These are phyloP conservation scores for Globisporangium alternatum DNA, from an alignment of 352 stramenopile species.

Conservation along the genomic window DNA sequence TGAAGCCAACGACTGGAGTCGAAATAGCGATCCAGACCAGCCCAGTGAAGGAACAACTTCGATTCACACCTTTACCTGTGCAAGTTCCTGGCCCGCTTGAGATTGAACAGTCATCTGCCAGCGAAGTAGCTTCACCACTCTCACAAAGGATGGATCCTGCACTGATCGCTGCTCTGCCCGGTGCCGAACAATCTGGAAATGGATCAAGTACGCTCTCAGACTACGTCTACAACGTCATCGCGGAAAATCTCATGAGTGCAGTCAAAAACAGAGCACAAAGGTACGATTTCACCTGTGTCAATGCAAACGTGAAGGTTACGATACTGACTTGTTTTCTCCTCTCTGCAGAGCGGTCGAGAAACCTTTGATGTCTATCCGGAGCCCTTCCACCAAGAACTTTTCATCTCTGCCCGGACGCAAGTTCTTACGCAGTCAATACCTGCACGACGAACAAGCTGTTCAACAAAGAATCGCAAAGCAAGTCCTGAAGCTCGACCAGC, in stretches of 20 bases:
- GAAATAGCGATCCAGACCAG: slow-evolving; percentile 7
- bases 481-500: slow-evolving; percentile 39
- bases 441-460: slow-evolving; percentile 41
- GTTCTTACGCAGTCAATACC: slow-evolving; percentile 47
- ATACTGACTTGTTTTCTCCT: neutral
- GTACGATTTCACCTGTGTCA: slow-evolving; percentile 15
- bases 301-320: neutral
- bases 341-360: slow-evolving; percentile 6
- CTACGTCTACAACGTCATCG: slow-evolving; percentile 17
- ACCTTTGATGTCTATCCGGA: neutral
- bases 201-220: neutral
- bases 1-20: neutral
- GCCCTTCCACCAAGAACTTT: slow-evolving; percentile 18
- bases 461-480: slow-evolving; percentile 37
- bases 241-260: slow-evolving; percentile 18
- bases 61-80: neutral
- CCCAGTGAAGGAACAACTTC: neutral
- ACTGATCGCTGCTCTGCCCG: neutral
- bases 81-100: neutral
- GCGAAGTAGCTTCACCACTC: neutral
- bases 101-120: neutral
- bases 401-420: slow-evolving; percentile 40
- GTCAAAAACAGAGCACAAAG: slow-evolving; percentile 30
- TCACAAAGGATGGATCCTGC: neutral
- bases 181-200: neutral